Conservation (phyloP, 2,329 filamentous ascomycete genomes). For the Arachnomyces sp. region DNA sequence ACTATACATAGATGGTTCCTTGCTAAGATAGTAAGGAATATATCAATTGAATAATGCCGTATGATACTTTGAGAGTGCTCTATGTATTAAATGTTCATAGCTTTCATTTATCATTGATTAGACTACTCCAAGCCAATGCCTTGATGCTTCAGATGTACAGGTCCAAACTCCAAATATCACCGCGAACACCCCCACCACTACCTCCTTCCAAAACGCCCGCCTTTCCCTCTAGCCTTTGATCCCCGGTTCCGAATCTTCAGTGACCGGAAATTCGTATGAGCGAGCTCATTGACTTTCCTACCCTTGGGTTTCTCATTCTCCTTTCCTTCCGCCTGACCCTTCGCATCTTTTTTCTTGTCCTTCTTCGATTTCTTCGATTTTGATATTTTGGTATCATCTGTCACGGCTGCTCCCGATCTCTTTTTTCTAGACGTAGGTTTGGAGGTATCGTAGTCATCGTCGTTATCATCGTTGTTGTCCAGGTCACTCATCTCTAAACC, state of each 20-base stretch:
- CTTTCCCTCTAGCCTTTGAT: conserved; percentile 23
- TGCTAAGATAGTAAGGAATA: too few species aligned
- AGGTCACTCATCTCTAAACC: conserved; percentile 17
- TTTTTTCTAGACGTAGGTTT: conserved; percentile 29
- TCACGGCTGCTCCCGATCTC: conserved; percentile 26
- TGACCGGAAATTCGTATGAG: conserved; percentile 43
- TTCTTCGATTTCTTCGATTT: conserved; percentile 6
- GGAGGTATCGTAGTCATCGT: conserved; percentile 12
- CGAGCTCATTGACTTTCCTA: conserved; percentile 37
- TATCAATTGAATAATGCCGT: too few species aligned
- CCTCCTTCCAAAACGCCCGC: conserved; percentile 31
- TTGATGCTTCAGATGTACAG: too few species aligned
- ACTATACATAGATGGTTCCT: too few species aligned
- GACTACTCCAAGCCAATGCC: too few species aligned
- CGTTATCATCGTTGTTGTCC: conserved; percentile 23
- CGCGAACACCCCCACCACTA: conserved; percentile 9
- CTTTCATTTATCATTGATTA: too few species aligned
- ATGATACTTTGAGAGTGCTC: too few species aligned
- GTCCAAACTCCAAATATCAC: too few species aligned
- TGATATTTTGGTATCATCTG: conserved; percentile 13
- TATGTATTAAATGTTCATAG: too few species aligned
- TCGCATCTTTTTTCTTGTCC: conserved; percentile 11
- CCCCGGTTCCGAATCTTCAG: conserved; percentile 39
- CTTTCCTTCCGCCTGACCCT: conserved; percentile 12
- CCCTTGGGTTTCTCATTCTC: conserved; percentile 19